Conservation (phyloP, 1,284 basidiomycete species). For the Rhodofomes roseus region DNA sequence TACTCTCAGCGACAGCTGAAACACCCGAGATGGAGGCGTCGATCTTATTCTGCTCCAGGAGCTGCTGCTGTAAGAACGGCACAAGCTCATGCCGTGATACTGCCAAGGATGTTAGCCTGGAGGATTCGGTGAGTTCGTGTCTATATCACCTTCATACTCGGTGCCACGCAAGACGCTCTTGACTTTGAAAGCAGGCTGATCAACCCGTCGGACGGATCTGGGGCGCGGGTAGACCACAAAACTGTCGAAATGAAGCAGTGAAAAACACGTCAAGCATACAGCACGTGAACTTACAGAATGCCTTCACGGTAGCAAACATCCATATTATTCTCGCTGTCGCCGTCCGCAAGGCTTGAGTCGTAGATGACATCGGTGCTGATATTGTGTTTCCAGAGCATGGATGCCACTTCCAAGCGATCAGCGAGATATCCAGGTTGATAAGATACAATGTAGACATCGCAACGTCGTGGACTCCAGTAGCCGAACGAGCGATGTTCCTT, state of each 20-base stretch:
- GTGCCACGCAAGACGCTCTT: conserved; percentile 76
- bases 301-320: conserved; percentile 72
- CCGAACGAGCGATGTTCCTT: conserved; percentile 83
- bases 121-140: conserved; percentile 3
- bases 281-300: conserved; percentile 54
- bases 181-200: conserved; percentile 71
- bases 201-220: conserved; percentile 45
- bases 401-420: conserved; percentile 75
- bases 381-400: conserved; percentile 75
- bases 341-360: conserved; percentile 59
- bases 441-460: conserved; percentile 82
- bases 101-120: conserved; percentile 20
- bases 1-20: conserved; percentile 35
- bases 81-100: conserved; percentile 71
- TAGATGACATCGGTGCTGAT: conserved; percentile 90
- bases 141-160: conserved; percentile 72
- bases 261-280: conserved; percentile 2
- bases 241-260: conserved; percentile 32
- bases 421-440: conserved; percentile 73
- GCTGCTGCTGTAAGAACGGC: conserved; percentile 67
- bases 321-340: conserved; percentile 59
- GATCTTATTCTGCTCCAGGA: conserved; percentile 74
- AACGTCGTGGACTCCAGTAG: conserved; percentile 82
- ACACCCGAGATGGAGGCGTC: conserved; percentile 62
- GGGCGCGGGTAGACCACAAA: conserved; percentile 71